Percentiles rank a stretch among this genome's conserved stretches.
Evolutionary conservation across 139 green algal genomes (phyloP).

Genomic region (Picochlorum costavermella): DNA sequence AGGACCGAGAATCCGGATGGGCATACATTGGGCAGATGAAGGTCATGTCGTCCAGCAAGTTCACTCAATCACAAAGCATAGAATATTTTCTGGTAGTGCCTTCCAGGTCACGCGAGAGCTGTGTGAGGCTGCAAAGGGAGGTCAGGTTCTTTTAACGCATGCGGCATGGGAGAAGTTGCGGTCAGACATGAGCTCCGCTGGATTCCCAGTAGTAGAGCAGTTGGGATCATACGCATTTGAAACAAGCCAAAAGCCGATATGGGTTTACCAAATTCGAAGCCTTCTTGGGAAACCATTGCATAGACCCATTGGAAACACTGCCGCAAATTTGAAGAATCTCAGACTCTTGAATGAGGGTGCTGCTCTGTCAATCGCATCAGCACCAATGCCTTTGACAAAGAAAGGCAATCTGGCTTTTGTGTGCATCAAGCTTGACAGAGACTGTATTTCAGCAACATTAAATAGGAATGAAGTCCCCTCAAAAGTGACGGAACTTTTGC

Average conservation of each 20-base stretch:
- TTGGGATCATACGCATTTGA: conserved; percentile 55
- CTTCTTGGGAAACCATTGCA: conserved; percentile 46
- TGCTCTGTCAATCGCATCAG: conserved; percentile 35
- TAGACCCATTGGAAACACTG: conserved; percentile 25
- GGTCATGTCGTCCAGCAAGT: conserved; percentile 59
- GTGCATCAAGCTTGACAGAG: conserved; percentile 15
- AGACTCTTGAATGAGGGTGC: conserved; percentile 25
- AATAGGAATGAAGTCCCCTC: neutral
- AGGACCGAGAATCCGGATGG: conserved; percentile 76
- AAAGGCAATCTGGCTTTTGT: conserved; percentile 39
- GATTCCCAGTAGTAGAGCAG: conserved; percentile 68
- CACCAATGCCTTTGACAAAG: conserved; percentile 17
- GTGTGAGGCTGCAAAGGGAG: conserved; percentile 52
- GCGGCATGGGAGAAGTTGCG: conserved; percentile 54
- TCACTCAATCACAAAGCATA: conserved; percentile 61
- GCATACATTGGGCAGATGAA: conserved; percentile 66
- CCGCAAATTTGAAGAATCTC: neutral
- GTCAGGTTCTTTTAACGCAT: conserved; percentile 60
- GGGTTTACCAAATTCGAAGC: conserved; percentile 55
- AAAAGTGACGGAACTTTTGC: conserved; percentile 20
- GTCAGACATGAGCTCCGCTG: conserved; percentile 46
- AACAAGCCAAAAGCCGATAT: conserved; percentile 33
- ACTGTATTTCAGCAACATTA: conserved; percentile 7
- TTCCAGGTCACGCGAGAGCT: conserved; percentile 55
- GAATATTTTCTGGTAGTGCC: conserved; percentile 61